Percentiles rank a stretch among this genome's conserved stretches.
phyloP scores from a whole-genome alignment of 768 basidiomycete genomes.

The Mycena leptocephala region DNA sequence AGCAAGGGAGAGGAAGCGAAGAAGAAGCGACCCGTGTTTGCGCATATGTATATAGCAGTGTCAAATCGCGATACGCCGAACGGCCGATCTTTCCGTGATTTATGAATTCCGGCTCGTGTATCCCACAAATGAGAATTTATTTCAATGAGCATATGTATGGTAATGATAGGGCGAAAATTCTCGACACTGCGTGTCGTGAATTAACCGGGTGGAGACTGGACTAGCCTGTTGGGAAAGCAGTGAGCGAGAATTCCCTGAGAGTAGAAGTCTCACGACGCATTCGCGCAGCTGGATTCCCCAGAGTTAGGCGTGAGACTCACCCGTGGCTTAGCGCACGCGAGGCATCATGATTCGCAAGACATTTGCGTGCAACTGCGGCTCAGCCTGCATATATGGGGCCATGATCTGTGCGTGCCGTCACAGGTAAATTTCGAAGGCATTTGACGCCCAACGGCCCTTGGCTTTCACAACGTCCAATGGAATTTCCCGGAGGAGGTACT shows the following conservation, averaged over 20 bases:
- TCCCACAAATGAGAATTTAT: no score
- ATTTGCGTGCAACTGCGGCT: background rate
- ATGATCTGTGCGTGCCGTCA: conserved; percentile 38
- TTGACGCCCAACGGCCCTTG: conserved; percentile 43
- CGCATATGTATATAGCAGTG: no score
- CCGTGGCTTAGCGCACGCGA: background rate
- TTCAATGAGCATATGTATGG: no score
- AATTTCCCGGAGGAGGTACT: conserved; percentile 36
- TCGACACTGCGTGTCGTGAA: background rate
- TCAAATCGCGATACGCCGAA: no score
- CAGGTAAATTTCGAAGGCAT: conserved; percentile 40
- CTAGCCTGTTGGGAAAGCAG: conserved; percentile 14
- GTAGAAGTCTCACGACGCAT: conserved; percentile 21
- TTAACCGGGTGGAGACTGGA: background rate
- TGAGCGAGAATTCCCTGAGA: conserved; percentile 14
- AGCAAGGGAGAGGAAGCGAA: no score
- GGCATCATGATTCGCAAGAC: conserved; percentile 13
- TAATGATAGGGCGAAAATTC: conserved; percentile 11
- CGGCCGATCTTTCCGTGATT: no score
- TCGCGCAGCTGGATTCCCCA: conserved; percentile 17
- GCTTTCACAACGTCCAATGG: conserved; percentile 44
- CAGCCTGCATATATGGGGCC: conserved; percentile 40
- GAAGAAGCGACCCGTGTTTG: no score
- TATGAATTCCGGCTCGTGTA: no score
- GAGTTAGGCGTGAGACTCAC: conserved; percentile 20